Percentiles rank a stretch among this genome's conserved stretches.
Conservation (phyloP, 2,329 filamentous ascomycete genomes). For the Penicillium sp. region DNA sequence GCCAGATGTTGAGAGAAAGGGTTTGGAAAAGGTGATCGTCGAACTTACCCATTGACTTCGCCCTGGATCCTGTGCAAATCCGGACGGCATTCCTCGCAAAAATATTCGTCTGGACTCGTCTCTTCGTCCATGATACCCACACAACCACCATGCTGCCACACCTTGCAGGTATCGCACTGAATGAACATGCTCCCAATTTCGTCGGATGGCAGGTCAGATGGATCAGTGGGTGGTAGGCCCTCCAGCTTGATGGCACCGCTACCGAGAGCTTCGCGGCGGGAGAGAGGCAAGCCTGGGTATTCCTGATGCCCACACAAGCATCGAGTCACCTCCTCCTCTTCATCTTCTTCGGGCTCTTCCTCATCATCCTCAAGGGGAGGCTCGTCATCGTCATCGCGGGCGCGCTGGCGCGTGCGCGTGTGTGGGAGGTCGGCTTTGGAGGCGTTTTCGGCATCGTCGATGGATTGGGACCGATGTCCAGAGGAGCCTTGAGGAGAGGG, state of each 20-base stretch:
- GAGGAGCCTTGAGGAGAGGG: conserved; percentile 70
- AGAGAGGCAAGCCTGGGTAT: conserved; percentile 71
- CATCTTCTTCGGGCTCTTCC: conserved; percentile 57
- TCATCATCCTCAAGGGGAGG: conserved; percentile 57
- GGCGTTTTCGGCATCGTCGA: conserved; percentile 51
- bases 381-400: conserved; percentile 61
- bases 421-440: conserved; percentile 59
- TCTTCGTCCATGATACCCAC: conserved; percentile 95
- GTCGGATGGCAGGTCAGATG: conserved; percentile 61
- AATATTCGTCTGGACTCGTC: conserved; percentile 92
- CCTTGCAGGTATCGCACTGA: conserved; percentile 95
- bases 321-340: conserved; percentile 89
- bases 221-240: conserved; percentile 54
- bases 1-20: background rate
- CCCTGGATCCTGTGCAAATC: conserved; percentile 81
- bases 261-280: conserved; percentile 53
- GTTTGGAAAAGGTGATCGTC: background rate
- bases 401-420: conserved; percentile 73
- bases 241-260: conserved; percentile 53
- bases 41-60: conserved; percentile 75
- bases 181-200: conserved; percentile 94
- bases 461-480: conserved; percentile 50
- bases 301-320: conserved; percentile 94
- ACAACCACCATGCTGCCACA: conserved; percentile 98
- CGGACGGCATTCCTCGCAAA: conserved; percentile 89